A percentile compares a stretch with the other conserved stretches of the same genome.
Conservation (phyloP, 306 rosid species). For the Luffa aegyptiaca region DNA sequence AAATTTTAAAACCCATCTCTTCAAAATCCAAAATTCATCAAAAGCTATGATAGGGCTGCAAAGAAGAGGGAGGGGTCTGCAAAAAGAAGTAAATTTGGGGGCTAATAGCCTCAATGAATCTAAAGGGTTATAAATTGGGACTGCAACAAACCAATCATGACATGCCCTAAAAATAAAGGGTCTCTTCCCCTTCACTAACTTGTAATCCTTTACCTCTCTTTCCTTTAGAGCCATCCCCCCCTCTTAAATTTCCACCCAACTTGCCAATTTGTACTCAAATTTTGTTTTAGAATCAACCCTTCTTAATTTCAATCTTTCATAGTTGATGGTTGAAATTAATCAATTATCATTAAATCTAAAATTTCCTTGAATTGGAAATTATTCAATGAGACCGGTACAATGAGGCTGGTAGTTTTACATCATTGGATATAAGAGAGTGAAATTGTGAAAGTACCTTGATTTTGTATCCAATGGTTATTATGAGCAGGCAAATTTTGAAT, state of each 20-base stretch:
- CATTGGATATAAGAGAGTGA: too few species aligned
- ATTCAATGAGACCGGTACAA: too few species aligned
- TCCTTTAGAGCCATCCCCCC: neutral
- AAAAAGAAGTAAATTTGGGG: conserved; percentile 38
- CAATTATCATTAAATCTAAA: too few species aligned
- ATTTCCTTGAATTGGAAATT: too few species aligned
- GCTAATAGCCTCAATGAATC: conserved; percentile 1
- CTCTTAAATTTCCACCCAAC: neutral
- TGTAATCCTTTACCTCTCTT: neutral
- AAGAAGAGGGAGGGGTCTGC: conserved; percentile 2
- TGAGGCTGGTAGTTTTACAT: too few species aligned
- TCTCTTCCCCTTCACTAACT: conserved; percentile 19
- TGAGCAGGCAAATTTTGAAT: too few species aligned
- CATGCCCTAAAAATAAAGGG: conserved; percentile 52
- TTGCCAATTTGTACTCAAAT: neutral
- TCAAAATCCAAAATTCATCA: neutral
- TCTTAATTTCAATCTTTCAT: neutral
- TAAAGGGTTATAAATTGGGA: conserved; percentile 47
- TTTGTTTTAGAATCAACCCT: neutral
- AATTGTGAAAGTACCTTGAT: too few species aligned
- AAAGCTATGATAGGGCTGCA: neutral
- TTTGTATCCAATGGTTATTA: too few species aligned
- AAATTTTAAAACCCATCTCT: neutral
- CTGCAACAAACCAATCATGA: conserved; percentile 80
- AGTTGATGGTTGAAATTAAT: too few species aligned